Evolutionary conservation across 1,284 basidiomycete species (phyloP), one percentile per base, ranked within the genome.

Genomic region (Kwoniella shivajii): DNA sequence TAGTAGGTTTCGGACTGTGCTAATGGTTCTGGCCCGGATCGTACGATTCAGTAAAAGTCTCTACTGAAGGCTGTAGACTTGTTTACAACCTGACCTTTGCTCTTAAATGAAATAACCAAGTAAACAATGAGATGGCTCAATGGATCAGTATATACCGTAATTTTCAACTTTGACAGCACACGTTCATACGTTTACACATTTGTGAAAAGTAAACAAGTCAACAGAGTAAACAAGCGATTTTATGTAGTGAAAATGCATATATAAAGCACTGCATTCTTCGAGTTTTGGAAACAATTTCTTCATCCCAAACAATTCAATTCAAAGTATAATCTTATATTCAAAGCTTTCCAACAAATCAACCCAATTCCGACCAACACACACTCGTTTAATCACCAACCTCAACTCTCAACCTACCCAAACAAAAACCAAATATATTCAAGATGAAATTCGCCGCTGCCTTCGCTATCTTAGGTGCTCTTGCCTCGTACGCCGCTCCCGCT

Each of bases 271-370:
- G 6, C 3, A 31, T 43, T 6, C 22, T 9, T 14, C 26, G 20
- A 6, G 6, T 14, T 43, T 24, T 33, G 33, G 11, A 26, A 43
- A 24, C 18, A 41, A 16, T 22, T 57, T 57, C 50, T 51, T 53
- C 56, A 57, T 57, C 56, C 56, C 31, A 50, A 48, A 36, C 24
- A 42, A 56, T 30, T 31, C 39, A 36, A 50, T 43, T 30, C 37
- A 45, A 50, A 50, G 50, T 52, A 57, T 53, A 57, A 53, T 47
- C 50, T n/a, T n/a, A n/a, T n/a, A n/a, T n/a, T n/a, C n/a, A n/a
- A n/a, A n/a, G n/a, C n/a, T n/a, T n/a, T n/a, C n/a, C n/a, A n/a
- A n/a, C n/a, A n/a, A n/a, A n/a, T 11, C 13, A 57, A 38, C 37
- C 22, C 26, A 29, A 41, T 26, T 26, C 31, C 45, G 42, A 56